Base-by-base conservation (phyloP, 2,329 filamentous ascomycete genomes). In the Xylariaceae sp. region DNA sequence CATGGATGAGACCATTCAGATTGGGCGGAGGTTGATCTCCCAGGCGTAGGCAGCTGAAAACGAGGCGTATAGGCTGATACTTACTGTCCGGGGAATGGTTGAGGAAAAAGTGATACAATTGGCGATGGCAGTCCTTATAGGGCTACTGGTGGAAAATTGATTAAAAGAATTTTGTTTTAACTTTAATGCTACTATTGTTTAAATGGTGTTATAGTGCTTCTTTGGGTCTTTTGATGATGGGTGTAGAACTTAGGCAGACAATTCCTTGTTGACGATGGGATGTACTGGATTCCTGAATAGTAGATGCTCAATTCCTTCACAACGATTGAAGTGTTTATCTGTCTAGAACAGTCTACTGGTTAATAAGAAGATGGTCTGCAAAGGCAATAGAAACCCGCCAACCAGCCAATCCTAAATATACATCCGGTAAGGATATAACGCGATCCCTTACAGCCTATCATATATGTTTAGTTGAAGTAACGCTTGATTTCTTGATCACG, bases 21-120 rank as follows among this genome's bases (percentile, higher is more conserved):
- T 85, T 21, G 85, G 84, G 2, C 78, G 79, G 50, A 74, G 67
- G 20, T 74, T 84, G 69, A 86, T 88, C 63, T 72, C 77, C n/a
- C 75, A 81, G 69, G 74, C 51, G n/a, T 65, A 62, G 20, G 40
- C 40, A 20, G 29, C 45, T 16, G 61, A 60, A 32, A 47, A 54
- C 3, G 63, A 62, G 54, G 41, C 40, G 45, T 29, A 43, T 72
- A 56, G 53, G 67, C 52, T 16, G 41, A 21, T 48, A 40, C 20
- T 19, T 46, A 7, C 23, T n/a, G 47, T 26, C 9, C 47, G 29
- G 43, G 32, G 42, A 20, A 19, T 45, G 32, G n/a, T 51, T 14
- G 42, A 44, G 48, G 51, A 41, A 26, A 21, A 21, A 5, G 4
- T 47, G 4, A 20, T 53, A 21, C 48, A 23, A 44, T 40, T 48